A percentile compares a stretch with the other conserved stretches of the same genome.
Evolutionary conservation across 2,329 filamentous ascomycete species (phyloP).

Genomic region (Fusarium floridanum): DNA sequence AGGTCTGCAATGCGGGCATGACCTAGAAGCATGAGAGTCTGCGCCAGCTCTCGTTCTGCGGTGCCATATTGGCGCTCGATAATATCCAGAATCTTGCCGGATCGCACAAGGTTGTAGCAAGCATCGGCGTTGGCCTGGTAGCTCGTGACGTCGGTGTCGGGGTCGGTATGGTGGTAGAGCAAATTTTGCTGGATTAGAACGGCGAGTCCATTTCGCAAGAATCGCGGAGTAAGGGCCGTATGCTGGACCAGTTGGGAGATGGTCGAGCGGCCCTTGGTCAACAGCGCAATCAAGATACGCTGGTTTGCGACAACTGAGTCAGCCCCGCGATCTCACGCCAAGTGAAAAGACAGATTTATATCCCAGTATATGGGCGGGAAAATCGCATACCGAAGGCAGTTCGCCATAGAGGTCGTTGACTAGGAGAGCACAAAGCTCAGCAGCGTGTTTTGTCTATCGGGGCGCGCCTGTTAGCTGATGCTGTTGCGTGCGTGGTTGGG

Average conservation of each 20-base stretch:
- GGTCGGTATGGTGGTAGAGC: conserved; percentile 77
- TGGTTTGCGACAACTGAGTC: conserved; percentile 56
- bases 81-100: conserved; percentile 83
- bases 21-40: conserved; percentile 81
- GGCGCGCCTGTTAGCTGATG: conserved; percentile 39
- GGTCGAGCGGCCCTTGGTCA: conserved; percentile 82
- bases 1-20: conserved; percentile 81
- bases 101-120: conserved; percentile 85
- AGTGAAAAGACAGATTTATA: conserved; percentile 11
- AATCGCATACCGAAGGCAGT: conserved; percentile 82
- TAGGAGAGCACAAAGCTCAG: conserved; percentile 90
- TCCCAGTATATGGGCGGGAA: conserved; percentile 24
- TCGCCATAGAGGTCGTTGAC: conserved; percentile 92
- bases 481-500: conserved; percentile 28
- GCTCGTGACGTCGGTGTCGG: conserved; percentile 72
- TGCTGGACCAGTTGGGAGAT: conserved; percentile 77
- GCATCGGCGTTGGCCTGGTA: conserved; percentile 88
- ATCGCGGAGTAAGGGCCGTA: conserved; percentile 78
- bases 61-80: conserved; percentile 80
- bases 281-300: conserved; percentile 86
- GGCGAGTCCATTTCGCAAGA: conserved; percentile 84
- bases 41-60: conserved; percentile 80
- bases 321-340: conserved; percentile 43
- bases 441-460: conserved; percentile 75
- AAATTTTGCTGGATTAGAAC: conserved; percentile 92